These are phyloP conservation scores for Neonectria hederae DNA, from an alignment of 2,329 filamentous ascomycete genomes.

Conservation along the genomic window DNA sequence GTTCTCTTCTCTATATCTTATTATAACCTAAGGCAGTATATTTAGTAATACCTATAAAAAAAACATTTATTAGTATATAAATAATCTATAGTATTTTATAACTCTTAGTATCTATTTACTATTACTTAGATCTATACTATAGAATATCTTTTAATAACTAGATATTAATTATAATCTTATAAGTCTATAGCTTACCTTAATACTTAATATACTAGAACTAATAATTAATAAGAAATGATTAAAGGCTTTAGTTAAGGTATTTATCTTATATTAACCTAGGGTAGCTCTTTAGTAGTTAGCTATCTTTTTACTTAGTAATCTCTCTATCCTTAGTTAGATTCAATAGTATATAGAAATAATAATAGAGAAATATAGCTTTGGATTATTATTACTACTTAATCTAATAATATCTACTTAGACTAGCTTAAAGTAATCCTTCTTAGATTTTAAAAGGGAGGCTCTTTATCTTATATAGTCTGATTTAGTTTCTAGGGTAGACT, in stretches of 20 bases:
- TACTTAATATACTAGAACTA: constrained; percentile 2
- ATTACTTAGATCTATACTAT: constrained; percentile 7
- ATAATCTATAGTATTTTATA: constrained; percentile 10
- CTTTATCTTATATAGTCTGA: neutral
- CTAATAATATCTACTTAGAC: constrained; percentile 8
- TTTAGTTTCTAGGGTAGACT: neutral
- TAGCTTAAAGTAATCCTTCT: constrained; percentile 14
- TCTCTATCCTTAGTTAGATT: neutral
- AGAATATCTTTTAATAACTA: constrained; percentile 12
- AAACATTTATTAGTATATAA: neutral
- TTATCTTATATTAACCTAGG: neutral
- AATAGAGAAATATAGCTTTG: constrained; percentile 6
- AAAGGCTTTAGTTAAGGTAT: too few relatives aligned
- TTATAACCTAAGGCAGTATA: neutral
- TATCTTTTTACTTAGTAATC: constrained; percentile 14
- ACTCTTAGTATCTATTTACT: neutral
- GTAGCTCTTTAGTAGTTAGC: constrained; percentile 11
- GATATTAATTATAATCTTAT: constrained; percentile 11
- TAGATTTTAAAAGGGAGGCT: constrained; percentile 6
- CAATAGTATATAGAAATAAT: neutral
- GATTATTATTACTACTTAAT: constrained; percentile 5
- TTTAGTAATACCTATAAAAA: neutral
- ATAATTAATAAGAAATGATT: neutral
- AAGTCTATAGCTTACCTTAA: neutral
- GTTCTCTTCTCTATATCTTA: too few relatives aligned